Percentiles rank a stretch among this genome's conserved stretches.
These are phyloP conservation scores for Zoysia pacifica DNA, from an alignment of 176 grass and related monocot genomes.

Conservation along the genomic window DNA sequence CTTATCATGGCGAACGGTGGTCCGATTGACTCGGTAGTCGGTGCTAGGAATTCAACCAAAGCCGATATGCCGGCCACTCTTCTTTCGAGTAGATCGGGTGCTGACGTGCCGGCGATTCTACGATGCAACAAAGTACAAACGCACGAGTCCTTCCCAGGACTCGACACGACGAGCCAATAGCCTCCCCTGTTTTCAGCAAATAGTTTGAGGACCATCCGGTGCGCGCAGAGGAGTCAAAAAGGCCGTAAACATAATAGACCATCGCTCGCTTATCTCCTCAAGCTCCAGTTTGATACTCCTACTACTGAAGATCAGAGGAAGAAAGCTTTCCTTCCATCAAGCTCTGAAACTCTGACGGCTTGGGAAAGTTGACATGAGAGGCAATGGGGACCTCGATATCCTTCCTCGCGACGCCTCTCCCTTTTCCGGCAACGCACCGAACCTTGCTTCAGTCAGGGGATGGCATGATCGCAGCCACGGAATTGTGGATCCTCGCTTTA, in stretches of 20 bases:
- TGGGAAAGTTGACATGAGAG: conserved; percentile 35
- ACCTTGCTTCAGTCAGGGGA: conserved; percentile 13
- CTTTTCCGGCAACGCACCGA: background rate
- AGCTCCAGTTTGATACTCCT: background rate
- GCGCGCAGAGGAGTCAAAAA: conserved; percentile 5
- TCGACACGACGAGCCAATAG: background rate
- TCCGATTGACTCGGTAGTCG: conserved; percentile 19
- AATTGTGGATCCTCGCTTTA: background rate
- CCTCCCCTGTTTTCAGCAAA: conserved; percentile 11
- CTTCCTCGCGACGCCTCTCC: conserved; percentile 20
- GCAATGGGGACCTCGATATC: background rate
- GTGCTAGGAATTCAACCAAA: conserved; percentile 1
- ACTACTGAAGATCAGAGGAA: background rate
- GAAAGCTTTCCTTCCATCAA: background rate
- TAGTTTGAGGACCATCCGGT: background rate
- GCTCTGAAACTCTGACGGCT: background rate
- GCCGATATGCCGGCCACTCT: conserved; percentile 3
- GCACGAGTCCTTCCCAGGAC: background rate
- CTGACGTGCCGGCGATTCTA: conserved; percentile 27
- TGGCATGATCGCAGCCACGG: conserved; percentile 32
- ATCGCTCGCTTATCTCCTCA: background rate
- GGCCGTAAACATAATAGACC: background rate
- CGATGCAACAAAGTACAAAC: conserved; percentile 10
- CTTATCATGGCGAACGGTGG: conserved; percentile 21
- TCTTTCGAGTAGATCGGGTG: background rate